Evolutionary conservation across 148 eudicot genomes (phyloP), one percentile per base, ranked within the genome.

Genomic region (Spergularia marina): DNA sequence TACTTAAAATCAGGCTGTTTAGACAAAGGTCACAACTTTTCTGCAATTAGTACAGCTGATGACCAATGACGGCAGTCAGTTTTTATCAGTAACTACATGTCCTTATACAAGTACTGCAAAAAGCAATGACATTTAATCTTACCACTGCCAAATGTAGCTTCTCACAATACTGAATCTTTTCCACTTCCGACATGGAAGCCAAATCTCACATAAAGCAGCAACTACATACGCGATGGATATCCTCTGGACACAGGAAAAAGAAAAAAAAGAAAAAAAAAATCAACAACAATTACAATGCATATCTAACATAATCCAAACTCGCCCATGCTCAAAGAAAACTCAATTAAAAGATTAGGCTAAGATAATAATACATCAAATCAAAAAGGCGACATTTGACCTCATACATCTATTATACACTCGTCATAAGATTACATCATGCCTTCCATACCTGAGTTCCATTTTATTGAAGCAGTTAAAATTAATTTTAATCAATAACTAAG

Each of bases 151-250:
- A 59, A 74, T 77, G 82, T 82, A 86, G 74, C 82, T 88, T 76
- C 82, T 86, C 21, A 79, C 64, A 25, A 79, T 77, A 18, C 83
- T 63, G 70, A 78, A 78, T 77, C 76, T 79, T 64, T 74, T 87
- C 83, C 80, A 74, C 82, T 72, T 88, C 78, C 80, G 82, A 84
- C 84, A 73, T 7, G 93, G 88, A 84, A 94, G 89, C 97, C 98
- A 93, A 79, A 93, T 91, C 81, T 90, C 97, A 78, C 91, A 91
- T 82, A 89, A 76, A 51, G 98, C 97, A 65, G 95, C 89, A 13
- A 84, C 81, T 55, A 87, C 53, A 51, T 94, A 94, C 41, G 86
- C 94, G 79, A 94, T 82, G 16, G 98, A 78, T 78, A 94, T 94
- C 79, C 98, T 89, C 98, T 94, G 90, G 73, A 77, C 53, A 70